Evolutionary conservation across 1,284 basidiomycete genomes (phyloP), one percentile per base, ranked within the genome.

Genomic region (Ustilago nuda): DNA sequence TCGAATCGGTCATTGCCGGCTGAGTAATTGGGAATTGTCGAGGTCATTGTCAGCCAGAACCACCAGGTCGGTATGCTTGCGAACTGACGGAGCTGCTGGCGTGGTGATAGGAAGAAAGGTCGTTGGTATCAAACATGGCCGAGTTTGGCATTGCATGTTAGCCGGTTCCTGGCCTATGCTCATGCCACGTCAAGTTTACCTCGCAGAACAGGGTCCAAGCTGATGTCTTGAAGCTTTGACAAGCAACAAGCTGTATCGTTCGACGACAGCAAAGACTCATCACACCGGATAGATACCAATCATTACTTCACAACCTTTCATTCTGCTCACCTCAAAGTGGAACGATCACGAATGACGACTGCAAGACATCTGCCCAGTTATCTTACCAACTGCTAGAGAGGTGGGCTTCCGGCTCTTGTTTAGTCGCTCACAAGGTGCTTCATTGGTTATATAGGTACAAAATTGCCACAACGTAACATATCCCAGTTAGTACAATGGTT

Each of bases 401-500:
- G 23, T 27, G 23, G 23, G 23, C 23, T 27, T 27, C 23, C 23
- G 23, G 23, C 23, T 27, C 23, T 27, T 27, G 23, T 27, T 27
- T 27, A 3, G 23, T 27, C 23, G 23, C 23, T 27, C 23, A 27
- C 23, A 27, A 2, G 23, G 3, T 27, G 3, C 0, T 27, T 0
- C 3, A 3, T 3, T 27, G 23, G 23, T 27, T 27, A 27, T 27
- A n/a, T n/a, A n/a, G n/a, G n/a, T n/a, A n/a, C n/a, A n/a, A n/a
- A n/a, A n/a, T n/a, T n/a, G n/a, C n/a, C n/a, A n/a, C n/a, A n/a
- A n/a, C n/a, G n/a, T 23, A 41, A 2, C 13, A 54, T 3, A 9
- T 72, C 69, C 69, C 55, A 57, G 69, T 72, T 66, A 66, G 70
- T 72, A 66, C 64, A 72, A 72, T 72, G 70, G 70, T 66, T 56